Evolutionary conservation across 2,329 filamentous ascomycete species (phyloP).

Genomic region (Dactylellina haptotyla): DNA sequence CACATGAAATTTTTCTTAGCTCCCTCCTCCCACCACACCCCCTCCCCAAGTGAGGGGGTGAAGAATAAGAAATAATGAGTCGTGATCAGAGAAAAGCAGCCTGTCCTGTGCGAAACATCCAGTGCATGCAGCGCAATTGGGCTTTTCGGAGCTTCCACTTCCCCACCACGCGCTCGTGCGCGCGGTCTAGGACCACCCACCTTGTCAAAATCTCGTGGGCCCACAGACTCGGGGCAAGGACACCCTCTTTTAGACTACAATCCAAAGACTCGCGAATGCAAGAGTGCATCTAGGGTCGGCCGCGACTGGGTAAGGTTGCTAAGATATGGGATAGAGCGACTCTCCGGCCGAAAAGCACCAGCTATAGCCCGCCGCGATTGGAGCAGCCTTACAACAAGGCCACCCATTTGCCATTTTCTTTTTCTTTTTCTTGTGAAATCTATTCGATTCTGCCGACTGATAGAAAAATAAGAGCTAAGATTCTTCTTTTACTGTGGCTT

Average conservation of each 20-base stretch:
- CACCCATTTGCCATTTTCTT: conserved; percentile 23
- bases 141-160: conserved; percentile 52
- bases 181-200: conserved; percentile 19
- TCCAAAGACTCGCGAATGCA: conserved; percentile 7
- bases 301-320: conserved; percentile 39
- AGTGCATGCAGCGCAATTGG: conserved; percentile 36
- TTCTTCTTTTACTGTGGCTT: conserved; percentile 1
- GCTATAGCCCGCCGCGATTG: conserved; percentile 52
- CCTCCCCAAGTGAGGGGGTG: not conserved
- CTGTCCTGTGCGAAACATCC: conserved; percentile 37
- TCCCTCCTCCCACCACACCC: conserved; percentile 15
- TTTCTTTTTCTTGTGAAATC: conserved; percentile 35
- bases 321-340: conserved; percentile 37
- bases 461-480: conserved; percentile 29
- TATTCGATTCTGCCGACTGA: conserved; percentile 24
- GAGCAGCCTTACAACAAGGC: conserved; percentile 35
- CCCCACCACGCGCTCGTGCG: conserved; percentile 5
- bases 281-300: conserved; percentile 10
- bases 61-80: conserved; percentile 13
- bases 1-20: conserved; percentile 25
- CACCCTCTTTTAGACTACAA: conserved; percentile 20
- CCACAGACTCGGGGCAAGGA: conserved; percentile 33
- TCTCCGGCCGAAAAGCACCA: conserved; percentile 35
- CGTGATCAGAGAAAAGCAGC: conserved; percentile 3
- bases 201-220: conserved; percentile 35